Evolutionary conservation across 2,329 filamentous ascomycete genomes (phyloP).

Genomic region (Trichophyton schoenleinii): DNA sequence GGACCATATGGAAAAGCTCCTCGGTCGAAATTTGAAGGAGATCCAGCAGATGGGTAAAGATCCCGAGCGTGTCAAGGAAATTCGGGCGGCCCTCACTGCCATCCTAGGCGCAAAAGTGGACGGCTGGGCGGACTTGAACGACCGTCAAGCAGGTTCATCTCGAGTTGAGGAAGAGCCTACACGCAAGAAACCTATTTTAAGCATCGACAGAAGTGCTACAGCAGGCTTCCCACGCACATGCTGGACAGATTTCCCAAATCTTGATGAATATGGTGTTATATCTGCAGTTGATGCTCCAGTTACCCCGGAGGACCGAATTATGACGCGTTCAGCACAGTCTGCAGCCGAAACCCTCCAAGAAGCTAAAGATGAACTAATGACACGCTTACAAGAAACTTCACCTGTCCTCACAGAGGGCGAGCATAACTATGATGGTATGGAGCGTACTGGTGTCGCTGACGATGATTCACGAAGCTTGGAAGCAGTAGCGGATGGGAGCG

Average conservation of each 20-base stretch:
- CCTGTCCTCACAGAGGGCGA: constrained; percentile 30
- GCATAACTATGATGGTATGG: constrained; percentile 30
- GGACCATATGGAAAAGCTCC: constrained; percentile 37
- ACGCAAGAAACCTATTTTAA: constrained; percentile 31
- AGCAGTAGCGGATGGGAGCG: constrained; percentile 32
- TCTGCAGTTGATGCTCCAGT: constrained; percentile 28
- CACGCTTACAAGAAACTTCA: constrained; percentile 35
- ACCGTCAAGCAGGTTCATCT: constrained; percentile 8
- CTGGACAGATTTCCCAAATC: constrained; percentile 34
- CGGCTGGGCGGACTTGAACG: constrained; percentile 32
- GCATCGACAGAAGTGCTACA: constrained; percentile 29
- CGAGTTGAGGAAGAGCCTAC: constrained; percentile 21
- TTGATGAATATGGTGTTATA: constrained; percentile 30
- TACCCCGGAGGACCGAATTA: constrained; percentile 34
- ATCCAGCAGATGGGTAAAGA: constrained; percentile 37
- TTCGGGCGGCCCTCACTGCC: constrained; percentile 31
- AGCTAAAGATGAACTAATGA: constrained; percentile 40
- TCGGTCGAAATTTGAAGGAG: constrained; percentile 31
- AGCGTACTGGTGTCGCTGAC: constrained; percentile 30
- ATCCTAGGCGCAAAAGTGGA: constrained; percentile 35
- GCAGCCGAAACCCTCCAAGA: constrained; percentile 40
- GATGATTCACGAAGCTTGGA: constrained; percentile 33
- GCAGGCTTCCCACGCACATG: constrained; percentile 30
- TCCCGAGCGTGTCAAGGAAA: constrained; percentile 34
- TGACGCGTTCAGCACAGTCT: constrained; percentile 36